Conservation (phyloP, 164 flowering plant genomes). For the Echeveria elegans region DNA sequence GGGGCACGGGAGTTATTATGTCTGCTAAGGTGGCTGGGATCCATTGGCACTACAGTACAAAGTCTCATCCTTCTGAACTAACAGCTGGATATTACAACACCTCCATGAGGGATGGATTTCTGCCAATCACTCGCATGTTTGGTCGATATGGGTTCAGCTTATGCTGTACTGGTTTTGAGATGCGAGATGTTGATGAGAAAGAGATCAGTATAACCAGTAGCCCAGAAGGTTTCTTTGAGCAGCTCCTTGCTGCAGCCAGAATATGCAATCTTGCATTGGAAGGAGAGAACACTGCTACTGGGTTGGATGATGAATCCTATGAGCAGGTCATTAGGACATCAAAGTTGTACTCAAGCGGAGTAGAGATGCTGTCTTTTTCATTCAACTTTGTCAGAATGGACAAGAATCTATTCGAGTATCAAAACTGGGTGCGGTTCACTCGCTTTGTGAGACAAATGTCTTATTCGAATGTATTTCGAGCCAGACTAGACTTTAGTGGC, state of each 20-base stretch:
- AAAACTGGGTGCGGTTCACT: slow-evolving; percentile 44
- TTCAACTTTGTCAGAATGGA: slow-evolving; percentile 66
- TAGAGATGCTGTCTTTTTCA: slow-evolving; percentile 30
- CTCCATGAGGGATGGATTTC: slow-evolving; percentile 45
- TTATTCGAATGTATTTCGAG: slow-evolving; percentile 30
- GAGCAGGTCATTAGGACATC: slow-evolving; percentile 46
- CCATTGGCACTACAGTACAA: slow-evolving; percentile 49
- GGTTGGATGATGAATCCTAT: slow-evolving; percentile 39
- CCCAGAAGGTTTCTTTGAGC: slow-evolving; percentile 51
- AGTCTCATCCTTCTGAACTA: slow-evolving; percentile 54
- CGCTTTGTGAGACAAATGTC: slow-evolving; percentile 61
- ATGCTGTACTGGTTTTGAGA: slow-evolving; percentile 43
- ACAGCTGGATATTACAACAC: slow-evolving; percentile 71
- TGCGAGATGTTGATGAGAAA: slow-evolving; percentile 43
- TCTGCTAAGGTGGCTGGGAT: slow-evolving; percentile 54
- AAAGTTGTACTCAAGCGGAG: slow-evolving; percentile 33
- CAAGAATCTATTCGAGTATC: slow-evolving; percentile 35
- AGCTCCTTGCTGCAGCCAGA: slow-evolving; percentile 37
- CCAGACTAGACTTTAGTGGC: slow-evolving; percentile 27
- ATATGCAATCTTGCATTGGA: slow-evolving; percentile 32
- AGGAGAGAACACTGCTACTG: slow-evolving; percentile 39
- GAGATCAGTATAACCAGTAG: slow-evolving; percentile 26
- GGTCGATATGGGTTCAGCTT: slow-evolving; percentile 44
- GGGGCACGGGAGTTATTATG: slow-evolving; percentile 28
- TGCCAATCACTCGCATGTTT: slow-evolving; percentile 52